Base-by-base conservation (phyloP, 441 rosid genomes). In the Euphorbia corollata region DNA sequence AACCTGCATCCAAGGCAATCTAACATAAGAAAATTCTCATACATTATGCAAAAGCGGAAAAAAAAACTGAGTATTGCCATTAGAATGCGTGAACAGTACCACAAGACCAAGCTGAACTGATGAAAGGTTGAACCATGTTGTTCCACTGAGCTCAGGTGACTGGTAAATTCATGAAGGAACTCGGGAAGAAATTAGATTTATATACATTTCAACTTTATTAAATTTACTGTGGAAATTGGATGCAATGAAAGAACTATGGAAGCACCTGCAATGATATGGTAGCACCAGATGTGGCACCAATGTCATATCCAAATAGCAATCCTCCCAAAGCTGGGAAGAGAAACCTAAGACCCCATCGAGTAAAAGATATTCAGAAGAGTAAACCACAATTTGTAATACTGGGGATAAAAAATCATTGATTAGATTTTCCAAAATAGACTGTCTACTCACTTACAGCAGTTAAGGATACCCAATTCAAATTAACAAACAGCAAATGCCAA, bases 271-370 rank as follows among this genome's bases (percentile, higher is more conserved):
- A 74, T 12, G 96, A 91, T 79, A 93, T 62, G 27, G 96, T 65
- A 68, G 97, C 97, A 63, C 99, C 97, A 16, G 96, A 91, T 48
- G 96, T 93, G 56, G 99, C 99, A 61, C 97, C 99, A 73, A 93
- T 93, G 80, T 93, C 99, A 77, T 93, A 91, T 23, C 99, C 99
- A 66, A 93, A 91, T 67, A 91, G 85, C 63, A 93, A 73, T 53
- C 96, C 99, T 70, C 95, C 97, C 71, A 91, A 74, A 47, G 97
- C 97, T 38, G 99, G 99, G 77, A 91, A 93, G 71, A 91, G 34
- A 82, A 93, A 91, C 83, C 99, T 93, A 77, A 73, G 74, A 68
- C 68, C 41, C 36, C 67, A 73, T 63, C 43, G 50, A 11, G 54
- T 20, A 23, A 74, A 60, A 27, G 24, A 30, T 30, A 70, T 70